Conservation (phyloP, 1,284 basidiomycete species). For the Vanrija sp. region DNA sequence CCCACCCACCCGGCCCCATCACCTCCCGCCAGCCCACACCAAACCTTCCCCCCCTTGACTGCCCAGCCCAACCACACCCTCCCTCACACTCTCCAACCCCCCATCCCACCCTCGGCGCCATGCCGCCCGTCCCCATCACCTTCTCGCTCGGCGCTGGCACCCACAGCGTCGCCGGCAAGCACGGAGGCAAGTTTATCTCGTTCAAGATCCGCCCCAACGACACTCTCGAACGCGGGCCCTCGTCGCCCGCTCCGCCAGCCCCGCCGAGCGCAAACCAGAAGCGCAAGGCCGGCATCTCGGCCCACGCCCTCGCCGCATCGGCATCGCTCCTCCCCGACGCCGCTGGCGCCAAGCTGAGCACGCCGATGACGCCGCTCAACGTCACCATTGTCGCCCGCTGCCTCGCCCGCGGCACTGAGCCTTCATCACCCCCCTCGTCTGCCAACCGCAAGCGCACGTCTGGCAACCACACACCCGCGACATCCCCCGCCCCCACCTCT, state of each 20-base stretch:
- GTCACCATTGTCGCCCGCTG: conserved; percentile 32
- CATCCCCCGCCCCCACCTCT: conserved; percentile 5
- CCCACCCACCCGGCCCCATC: background rate
- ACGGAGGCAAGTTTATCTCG: no score
- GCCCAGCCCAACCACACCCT: background rate
- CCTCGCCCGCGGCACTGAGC: conserved; percentile 15
- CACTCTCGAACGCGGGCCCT: background rate
- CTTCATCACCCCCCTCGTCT: conserved; percentile 1
- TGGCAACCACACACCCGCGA: conserved; percentile 13
- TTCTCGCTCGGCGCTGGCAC: conserved; percentile 1
- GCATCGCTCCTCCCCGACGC: conserved; percentile 3
- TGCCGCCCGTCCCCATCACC: conserved; percentile 26
- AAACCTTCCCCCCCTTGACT: background rate
- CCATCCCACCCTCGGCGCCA: conserved; percentile 3
- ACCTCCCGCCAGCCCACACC: background rate
- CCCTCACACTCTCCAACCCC: background rate
- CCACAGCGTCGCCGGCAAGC: no score
- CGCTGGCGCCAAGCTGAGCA: conserved; percentile 7
- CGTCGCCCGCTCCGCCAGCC: conserved; percentile 14
- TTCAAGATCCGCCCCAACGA: background rate
- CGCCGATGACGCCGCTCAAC: conserved; percentile 26
- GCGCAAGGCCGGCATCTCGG: conserved; percentile 7
- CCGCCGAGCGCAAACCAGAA: conserved; percentile 9
- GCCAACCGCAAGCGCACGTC: conserved; percentile 11
- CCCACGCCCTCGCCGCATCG: background rate